phyloP scores from a whole-genome alignment of 805 yeast species.

The Diddensiella santjacobensis region DNA sequence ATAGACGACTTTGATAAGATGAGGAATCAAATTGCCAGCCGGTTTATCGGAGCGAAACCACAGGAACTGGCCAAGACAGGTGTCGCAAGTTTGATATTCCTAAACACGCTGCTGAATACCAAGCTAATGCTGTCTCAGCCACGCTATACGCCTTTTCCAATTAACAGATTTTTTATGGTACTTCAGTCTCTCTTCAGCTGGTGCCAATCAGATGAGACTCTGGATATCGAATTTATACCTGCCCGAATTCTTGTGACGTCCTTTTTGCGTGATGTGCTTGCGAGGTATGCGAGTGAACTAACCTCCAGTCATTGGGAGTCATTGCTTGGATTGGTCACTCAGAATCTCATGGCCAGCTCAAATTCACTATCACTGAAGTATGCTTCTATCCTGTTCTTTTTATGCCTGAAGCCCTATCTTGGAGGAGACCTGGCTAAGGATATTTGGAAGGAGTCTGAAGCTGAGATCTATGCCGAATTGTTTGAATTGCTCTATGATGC shows the following conservation, averaged over 20 bases:
- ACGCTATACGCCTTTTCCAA: conserved; percentile 42
- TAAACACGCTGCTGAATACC: conserved; percentile 45
- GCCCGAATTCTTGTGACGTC: conserved; percentile 51
- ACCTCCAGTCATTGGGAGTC: conserved; percentile 10
- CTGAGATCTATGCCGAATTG: conserved; percentile 41
- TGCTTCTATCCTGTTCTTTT: conserved; percentile 44
- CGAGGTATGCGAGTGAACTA: conserved; percentile 20
- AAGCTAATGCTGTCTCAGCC: conserved; percentile 32
- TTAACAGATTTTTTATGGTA: conserved; percentile 63
- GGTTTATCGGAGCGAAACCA: conserved; percentile 38
- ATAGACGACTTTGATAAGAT: background rate
- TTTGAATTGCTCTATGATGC: conserved; percentile 36
- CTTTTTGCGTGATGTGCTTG: conserved; percentile 35
- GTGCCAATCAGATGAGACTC: conserved; percentile 60
- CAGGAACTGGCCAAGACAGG: conserved; percentile 2
- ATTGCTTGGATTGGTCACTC: conserved; percentile 19
- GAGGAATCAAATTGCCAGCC: conserved; percentile 62
- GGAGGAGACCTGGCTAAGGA: conserved; percentile 20
- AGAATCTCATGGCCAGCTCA: conserved; percentile 12
- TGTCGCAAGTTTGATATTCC: conserved; percentile 40
- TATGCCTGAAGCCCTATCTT: conserved; percentile 24
- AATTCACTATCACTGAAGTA: conserved; percentile 40
- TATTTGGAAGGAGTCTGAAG: conserved; percentile 35
- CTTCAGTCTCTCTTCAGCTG: conserved; percentile 51
- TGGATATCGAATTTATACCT: conserved; percentile 49